phyloP scores from a whole-genome alignment of 345 rosid genomes.

The Murraya koenigii region DNA sequence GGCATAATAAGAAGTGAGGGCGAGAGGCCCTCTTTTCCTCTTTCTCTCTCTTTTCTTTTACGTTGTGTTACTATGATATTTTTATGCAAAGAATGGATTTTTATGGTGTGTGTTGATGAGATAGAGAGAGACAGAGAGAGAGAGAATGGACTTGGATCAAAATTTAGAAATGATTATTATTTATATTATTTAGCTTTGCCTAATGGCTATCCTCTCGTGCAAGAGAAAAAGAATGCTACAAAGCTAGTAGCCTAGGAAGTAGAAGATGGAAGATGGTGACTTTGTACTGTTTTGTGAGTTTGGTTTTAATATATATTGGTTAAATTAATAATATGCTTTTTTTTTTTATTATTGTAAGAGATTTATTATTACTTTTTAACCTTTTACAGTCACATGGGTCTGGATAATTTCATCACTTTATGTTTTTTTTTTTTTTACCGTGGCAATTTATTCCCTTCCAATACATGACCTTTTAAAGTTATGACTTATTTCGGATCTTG shows the following conservation, averaged over 20 bases:
- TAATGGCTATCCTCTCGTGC: slow-evolving; percentile 27
- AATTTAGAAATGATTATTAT: background rate
- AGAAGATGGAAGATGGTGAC: slow-evolving; percentile 29
- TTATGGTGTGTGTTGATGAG: slow-evolving; percentile 7
- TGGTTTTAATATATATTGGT: background rate
- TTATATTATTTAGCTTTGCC: slow-evolving; percentile 1
- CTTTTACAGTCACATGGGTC: background rate
- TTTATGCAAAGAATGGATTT: slow-evolving; percentile 25
- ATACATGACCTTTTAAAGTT: too few relatives aligned
- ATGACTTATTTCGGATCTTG: too few relatives aligned
- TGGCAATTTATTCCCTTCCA: too few relatives aligned
- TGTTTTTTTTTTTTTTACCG: too few relatives aligned
- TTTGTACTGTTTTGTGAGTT: slow-evolving; percentile 13
- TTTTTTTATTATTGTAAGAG: background rate
- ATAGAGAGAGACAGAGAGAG: slow-evolving; percentile 20
- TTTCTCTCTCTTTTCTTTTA: slow-evolving; percentile 20
- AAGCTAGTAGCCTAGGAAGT: background rate
- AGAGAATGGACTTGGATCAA: slow-evolving; percentile 20
- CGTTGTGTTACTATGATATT: background rate
- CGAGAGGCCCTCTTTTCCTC: slow-evolving; percentile 53
- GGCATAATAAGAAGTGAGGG: slow-evolving; percentile 50
- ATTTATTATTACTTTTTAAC: background rate
- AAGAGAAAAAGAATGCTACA: slow-evolving; percentile 24
- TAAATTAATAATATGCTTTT: background rate
- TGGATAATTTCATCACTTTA: too few relatives aligned